These are phyloP conservation scores for Sphaerulina vaccinii DNA, from an alignment of 2,329 filamentous ascomycete genomes.

Conservation along the genomic window DNA sequence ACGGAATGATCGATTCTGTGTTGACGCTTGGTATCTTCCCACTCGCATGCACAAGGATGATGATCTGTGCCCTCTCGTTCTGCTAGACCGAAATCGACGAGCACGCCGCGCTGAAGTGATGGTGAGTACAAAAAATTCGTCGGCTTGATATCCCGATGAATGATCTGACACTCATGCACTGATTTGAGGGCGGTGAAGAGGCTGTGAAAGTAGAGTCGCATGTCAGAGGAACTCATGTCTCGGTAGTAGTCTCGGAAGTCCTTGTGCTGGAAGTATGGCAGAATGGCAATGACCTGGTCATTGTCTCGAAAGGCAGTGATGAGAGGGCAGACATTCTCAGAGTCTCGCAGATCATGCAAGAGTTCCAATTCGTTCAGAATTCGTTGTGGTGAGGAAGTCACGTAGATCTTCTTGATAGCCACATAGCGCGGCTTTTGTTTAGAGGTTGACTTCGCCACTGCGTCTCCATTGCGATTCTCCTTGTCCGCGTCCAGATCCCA, in stretches of 20 bases:
- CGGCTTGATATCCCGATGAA: slow-evolving; percentile 68
- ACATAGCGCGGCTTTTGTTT: slow-evolving; percentile 68
- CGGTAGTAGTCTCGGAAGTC: slow-evolving; percentile 96
- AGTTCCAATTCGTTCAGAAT: slow-evolving; percentile 97
- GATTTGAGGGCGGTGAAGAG: slow-evolving; percentile 81
- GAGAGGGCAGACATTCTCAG: slow-evolving; percentile 83
- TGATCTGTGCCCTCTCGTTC: slow-evolving; percentile 70
- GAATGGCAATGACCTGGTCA: slow-evolving; percentile 90
- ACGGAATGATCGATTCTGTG: slow-evolving; percentile 54
- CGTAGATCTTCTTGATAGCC: slow-evolving; percentile 99
- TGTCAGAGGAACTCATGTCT: slow-evolving; percentile 80
- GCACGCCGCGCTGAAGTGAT: slow-evolving; percentile 73
- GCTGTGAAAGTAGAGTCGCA: slow-evolving; percentile 83
- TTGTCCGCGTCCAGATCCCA: slow-evolving; percentile 71
- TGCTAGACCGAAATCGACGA: slow-evolving; percentile 98
- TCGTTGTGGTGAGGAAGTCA: slow-evolving; percentile 87
- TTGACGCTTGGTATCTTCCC: slow-evolving; percentile 62
- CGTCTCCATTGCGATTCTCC: slow-evolving; percentile 25
- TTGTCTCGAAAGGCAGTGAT: slow-evolving; percentile 95
- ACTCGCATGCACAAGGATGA: slow-evolving; percentile 79
- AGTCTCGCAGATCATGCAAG: slow-evolving; percentile 80
- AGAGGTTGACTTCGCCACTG: slow-evolving; percentile 20
- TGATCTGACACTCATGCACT: slow-evolving; percentile 79
- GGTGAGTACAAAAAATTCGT: slow-evolving; percentile 97
- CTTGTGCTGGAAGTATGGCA: slow-evolving; percentile 92